Conservation (phyloP, 768 basidiomycete species). For the Auricularia sp. region DNA sequence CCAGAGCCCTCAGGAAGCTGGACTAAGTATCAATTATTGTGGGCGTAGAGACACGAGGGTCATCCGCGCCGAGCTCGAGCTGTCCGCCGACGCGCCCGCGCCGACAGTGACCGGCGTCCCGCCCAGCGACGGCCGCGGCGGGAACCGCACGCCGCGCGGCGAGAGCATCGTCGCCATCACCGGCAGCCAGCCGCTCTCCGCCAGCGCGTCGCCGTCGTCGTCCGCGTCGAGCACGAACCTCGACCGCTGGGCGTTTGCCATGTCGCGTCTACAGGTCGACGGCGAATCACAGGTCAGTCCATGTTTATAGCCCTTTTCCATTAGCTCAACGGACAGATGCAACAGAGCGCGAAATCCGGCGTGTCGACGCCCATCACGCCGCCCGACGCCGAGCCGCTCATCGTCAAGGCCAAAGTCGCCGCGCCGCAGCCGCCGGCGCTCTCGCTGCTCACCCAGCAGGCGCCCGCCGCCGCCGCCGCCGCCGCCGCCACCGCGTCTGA, state of each 20-base stretch:
- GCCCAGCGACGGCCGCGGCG: slow-evolving; percentile 83
- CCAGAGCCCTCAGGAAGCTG: too few relatives aligned
- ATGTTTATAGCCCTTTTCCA: too few relatives aligned
- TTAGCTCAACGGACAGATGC: background rate
- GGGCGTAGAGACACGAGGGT: slow-evolving; percentile 27
- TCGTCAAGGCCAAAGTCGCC: slow-evolving; percentile 12
- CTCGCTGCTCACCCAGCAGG: slow-evolving; percentile 66
- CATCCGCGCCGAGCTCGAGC: slow-evolving; percentile 71
- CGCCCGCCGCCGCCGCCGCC: slow-evolving; percentile 32
- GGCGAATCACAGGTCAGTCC: background rate
- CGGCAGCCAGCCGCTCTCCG: slow-evolving; percentile 84
- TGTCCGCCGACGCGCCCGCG: slow-evolving; percentile 34
- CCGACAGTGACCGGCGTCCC: slow-evolving; percentile 75
- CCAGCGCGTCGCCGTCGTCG: slow-evolving; percentile 59
- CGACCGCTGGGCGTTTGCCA: slow-evolving; percentile 85
- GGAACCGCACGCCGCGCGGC: slow-evolving; percentile 87
- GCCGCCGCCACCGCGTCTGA: too few relatives aligned
- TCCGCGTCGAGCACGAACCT: slow-evolving; percentile 47
- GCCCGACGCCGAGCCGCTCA: background rate
- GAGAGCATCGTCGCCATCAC: slow-evolving; percentile 69
- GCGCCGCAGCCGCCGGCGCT: slow-evolving; percentile 38
- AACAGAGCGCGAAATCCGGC: background rate
- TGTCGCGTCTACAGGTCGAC: slow-evolving; percentile 69
- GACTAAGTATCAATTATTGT: too few relatives aligned
- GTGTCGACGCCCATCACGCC: slow-evolving; percentile 2